These are phyloP conservation scores for Camillea tinctor DNA, from an alignment of 2,329 filamentous ascomycete genomes.

Conservation along the genomic window DNA sequence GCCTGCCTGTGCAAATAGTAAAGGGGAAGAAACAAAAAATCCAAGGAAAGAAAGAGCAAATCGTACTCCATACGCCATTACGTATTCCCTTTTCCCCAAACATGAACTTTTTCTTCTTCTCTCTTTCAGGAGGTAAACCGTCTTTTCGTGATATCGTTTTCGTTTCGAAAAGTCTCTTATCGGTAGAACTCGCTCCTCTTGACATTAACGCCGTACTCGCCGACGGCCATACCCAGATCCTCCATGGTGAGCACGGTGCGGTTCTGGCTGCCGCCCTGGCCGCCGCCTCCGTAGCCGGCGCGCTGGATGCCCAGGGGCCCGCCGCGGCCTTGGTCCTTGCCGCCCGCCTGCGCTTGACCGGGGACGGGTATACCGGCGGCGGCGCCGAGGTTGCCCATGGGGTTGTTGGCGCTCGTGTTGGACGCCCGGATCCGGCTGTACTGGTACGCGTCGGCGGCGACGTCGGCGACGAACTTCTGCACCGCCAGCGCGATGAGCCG, in stretches of 20 bases:
- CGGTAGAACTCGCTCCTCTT: constrained; percentile 94
- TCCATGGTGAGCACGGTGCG: constrained; percentile 97
- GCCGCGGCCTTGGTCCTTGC: constrained; percentile 56
- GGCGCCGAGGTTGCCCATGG: constrained; percentile 81
- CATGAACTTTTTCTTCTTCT: neutral
- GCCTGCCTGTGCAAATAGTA: neutral
- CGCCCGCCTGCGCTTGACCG: constrained; percentile 56
- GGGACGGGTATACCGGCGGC: constrained; percentile 67
- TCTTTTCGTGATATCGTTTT: too few species aligned
- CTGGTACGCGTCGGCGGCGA: constrained; percentile 96
- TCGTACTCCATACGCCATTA: neutral
- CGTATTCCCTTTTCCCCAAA: neutral
- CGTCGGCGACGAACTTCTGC: constrained; percentile 97
- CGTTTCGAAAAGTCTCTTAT: constrained; percentile 5
- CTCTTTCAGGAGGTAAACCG: too few species aligned
- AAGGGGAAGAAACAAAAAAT: too few species aligned
- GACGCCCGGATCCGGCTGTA: constrained; percentile 95
- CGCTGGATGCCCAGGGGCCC: constrained; percentile 71
- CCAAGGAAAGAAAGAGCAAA: neutral
- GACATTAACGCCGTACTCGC: constrained; percentile 96
- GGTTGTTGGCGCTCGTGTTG: constrained; percentile 83
- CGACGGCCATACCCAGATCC: constrained; percentile 95
- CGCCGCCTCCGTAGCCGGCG: constrained; percentile 81
- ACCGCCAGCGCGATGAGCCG: constrained; percentile 95
- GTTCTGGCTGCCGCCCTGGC: constrained; percentile 84